Conservation (phyloP, 2,329 filamentous ascomycete genomes). For the Leptosphaerulina australis region DNA sequence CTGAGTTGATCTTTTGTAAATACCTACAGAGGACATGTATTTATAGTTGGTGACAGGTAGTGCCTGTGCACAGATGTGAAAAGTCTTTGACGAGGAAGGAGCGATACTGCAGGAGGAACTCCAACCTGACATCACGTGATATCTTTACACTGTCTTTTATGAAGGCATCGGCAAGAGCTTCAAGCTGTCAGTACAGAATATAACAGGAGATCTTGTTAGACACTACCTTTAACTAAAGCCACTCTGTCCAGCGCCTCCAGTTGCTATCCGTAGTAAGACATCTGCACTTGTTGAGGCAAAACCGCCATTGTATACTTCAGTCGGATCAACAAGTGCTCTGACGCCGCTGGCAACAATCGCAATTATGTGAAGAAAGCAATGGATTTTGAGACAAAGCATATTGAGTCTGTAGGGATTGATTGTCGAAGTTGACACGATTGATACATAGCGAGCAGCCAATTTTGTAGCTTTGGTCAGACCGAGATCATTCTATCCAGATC, state of each 20-base stretch:
- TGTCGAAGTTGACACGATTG: background rate
- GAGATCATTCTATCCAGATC: background rate
- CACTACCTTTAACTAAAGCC: constrained; percentile 45
- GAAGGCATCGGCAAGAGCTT: constrained; percentile 48
- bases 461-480: background rate
- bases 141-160: constrained; percentile 44
- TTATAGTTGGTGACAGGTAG: too few species aligned
- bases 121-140: too few species aligned
- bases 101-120: too few species aligned
- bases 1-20: too few species aligned
- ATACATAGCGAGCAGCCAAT: too few species aligned
- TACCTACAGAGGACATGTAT: too few species aligned
- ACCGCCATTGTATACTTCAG: constrained; percentile 30
- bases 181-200: background rate
- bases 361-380: background rate
- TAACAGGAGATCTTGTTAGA: too few species aligned
- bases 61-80: too few species aligned
- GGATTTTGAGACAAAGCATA: background rate
- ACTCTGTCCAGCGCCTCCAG: constrained; percentile 49
- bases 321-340: constrained; percentile 23
- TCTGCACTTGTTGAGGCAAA: constrained; percentile 14
- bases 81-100: too few species aligned
- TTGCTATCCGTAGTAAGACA: constrained; percentile 40
- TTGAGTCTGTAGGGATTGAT: background rate
- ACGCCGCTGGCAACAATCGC: background rate